These are phyloP conservation scores for Arbutus unedo DNA, from an alignment of 148 eudicot species.

Conservation along the genomic window DNA sequence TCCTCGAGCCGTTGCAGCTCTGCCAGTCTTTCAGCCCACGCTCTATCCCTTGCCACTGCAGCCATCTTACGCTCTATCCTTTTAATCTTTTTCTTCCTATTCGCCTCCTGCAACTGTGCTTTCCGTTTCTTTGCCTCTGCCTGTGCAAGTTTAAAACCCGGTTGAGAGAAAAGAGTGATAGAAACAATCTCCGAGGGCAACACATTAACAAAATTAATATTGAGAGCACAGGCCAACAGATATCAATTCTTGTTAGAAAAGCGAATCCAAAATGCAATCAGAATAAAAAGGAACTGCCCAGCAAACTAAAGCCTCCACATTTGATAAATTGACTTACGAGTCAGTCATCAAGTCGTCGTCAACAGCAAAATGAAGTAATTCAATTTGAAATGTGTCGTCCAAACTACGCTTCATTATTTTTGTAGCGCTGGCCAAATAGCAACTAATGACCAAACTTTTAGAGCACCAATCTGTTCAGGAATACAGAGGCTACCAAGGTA, in stretches of 20 bases:
- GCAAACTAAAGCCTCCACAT: background rate
- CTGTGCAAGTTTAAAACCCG: constrained; percentile 35
- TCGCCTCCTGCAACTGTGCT: constrained; percentile 71
- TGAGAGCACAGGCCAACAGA: background rate
- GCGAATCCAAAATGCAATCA: too few species aligned
- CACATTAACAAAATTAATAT: background rate
- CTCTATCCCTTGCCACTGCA: constrained; percentile 95
- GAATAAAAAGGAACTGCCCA: too few species aligned
- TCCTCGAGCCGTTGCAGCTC: constrained; percentile 78
- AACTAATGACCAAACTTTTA: background rate
- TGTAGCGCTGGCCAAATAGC: background rate
- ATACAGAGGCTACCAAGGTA: background rate
- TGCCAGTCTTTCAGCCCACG: constrained; percentile 76
- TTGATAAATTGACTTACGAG: background rate
- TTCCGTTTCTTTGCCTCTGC: constrained; percentile 83
- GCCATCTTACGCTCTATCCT: constrained; percentile 95
- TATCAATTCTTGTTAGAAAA: background rate
- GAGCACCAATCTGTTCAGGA: background rate
- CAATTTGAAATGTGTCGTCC: background rate
- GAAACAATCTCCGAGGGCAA: background rate
- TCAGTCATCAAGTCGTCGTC: background rate
- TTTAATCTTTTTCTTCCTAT: constrained; percentile 60
- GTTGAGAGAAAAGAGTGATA: constrained; percentile 6
- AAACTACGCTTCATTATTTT: background rate
- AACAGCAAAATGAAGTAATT: background rate